Evolutionary conservation across 2,329 filamentous ascomycete genomes (phyloP).

Genomic region (Ceratocystis huliohia): DNA sequence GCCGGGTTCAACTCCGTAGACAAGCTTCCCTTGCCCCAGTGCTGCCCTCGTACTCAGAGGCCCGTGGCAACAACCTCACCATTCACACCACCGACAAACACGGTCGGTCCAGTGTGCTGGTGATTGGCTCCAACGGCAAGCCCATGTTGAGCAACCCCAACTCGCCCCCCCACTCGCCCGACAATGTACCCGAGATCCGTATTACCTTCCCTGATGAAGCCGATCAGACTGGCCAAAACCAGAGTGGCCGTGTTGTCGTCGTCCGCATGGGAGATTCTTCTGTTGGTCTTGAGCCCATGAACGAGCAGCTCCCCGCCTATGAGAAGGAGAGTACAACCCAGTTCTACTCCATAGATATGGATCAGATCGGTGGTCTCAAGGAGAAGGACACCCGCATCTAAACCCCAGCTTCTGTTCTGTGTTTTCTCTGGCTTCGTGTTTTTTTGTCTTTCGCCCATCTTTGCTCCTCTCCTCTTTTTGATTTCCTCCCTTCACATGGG

Average conservation of each 20-base stretch:
- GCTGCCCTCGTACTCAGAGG: slow-evolving; percentile 39
- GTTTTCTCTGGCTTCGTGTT: slow-evolving; percentile 9
- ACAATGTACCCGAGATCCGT: slow-evolving; percentile 83
- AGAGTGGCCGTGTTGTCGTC: slow-evolving; percentile 78
- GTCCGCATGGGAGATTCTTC: slow-evolving; percentile 80
- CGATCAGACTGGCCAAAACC: slow-evolving; percentile 67
- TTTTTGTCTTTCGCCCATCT: neutral
- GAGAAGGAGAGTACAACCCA: slow-evolving; percentile 65
- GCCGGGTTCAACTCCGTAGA: slow-evolving; percentile 43
- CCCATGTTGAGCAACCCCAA: slow-evolving; percentile 63
- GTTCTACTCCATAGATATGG: slow-evolving; percentile 90
- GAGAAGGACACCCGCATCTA: slow-evolving; percentile 54
- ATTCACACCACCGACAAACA: slow-evolving; percentile 42
- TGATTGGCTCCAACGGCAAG: slow-evolving; percentile 65
- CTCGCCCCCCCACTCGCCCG: slow-evolving; percentile 65
- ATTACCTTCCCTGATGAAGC: slow-evolving; percentile 97
- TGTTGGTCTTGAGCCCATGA: slow-evolving; percentile 78
- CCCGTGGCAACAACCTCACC: slow-evolving; percentile 37
- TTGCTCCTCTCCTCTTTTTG: neutral
- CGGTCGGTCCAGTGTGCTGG: slow-evolving; percentile 55
- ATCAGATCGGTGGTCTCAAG: slow-evolving; percentile 84
- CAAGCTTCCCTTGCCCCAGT: slow-evolving; percentile 32
- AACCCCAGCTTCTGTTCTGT: slow-evolving; percentile 8
- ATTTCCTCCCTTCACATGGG: neutral
- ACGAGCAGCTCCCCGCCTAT: slow-evolving; percentile 76